These are phyloP conservation scores for Zoysia japonica DNA, from an alignment of 176 grass and related monocot species.

Conservation along the genomic window DNA sequence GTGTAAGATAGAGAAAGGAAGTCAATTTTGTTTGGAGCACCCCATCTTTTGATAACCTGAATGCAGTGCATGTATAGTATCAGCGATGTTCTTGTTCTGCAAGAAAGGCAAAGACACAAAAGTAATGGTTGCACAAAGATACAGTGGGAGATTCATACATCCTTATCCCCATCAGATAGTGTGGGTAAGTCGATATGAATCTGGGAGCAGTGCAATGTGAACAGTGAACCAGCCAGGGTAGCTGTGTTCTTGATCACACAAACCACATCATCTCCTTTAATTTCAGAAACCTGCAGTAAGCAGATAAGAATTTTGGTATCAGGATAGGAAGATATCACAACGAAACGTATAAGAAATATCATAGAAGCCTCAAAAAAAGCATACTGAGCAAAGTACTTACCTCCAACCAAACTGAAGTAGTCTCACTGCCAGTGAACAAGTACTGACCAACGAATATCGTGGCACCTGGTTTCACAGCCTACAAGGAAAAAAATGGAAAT, in stretches of 20 bases:
- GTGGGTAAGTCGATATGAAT: slow-evolving; percentile 82
- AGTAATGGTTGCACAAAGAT: not conserved
- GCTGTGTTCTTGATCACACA: slow-evolving; percentile 75
- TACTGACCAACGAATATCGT: slow-evolving; percentile 97
- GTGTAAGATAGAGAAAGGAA: slow-evolving; percentile 97
- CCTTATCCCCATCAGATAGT: slow-evolving; percentile 84
- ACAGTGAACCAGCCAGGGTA: slow-evolving; percentile 67
- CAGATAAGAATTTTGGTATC: slow-evolving; percentile 22
- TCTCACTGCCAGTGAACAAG: slow-evolving; percentile 96
- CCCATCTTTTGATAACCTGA: slow-evolving; percentile 92
- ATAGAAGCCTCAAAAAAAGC: not conserved
- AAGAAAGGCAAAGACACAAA: not conserved
- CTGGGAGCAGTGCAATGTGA: slow-evolving; percentile 70
- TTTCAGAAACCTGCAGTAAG: slow-evolving; percentile 75
- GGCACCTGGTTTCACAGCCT: slow-evolving; percentile 80
- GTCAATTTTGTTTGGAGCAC: slow-evolving; percentile 94
- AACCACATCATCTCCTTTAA: slow-evolving; percentile 72
- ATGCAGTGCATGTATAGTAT: slow-evolving; percentile 15
- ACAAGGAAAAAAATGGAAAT: slow-evolving; percentile 1
- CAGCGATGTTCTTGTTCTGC: not conserved
- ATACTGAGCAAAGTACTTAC: slow-evolving; percentile 33
- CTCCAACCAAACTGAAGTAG: slow-evolving; percentile 98
- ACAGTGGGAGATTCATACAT: slow-evolving; percentile 45
- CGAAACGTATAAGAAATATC: not conserved
- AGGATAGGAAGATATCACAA: slow-evolving; percentile 13